Evolutionary conservation across 2,329 filamentous ascomycete species (phyloP).

Genomic region (Corniculantispora saksenae): DNA sequence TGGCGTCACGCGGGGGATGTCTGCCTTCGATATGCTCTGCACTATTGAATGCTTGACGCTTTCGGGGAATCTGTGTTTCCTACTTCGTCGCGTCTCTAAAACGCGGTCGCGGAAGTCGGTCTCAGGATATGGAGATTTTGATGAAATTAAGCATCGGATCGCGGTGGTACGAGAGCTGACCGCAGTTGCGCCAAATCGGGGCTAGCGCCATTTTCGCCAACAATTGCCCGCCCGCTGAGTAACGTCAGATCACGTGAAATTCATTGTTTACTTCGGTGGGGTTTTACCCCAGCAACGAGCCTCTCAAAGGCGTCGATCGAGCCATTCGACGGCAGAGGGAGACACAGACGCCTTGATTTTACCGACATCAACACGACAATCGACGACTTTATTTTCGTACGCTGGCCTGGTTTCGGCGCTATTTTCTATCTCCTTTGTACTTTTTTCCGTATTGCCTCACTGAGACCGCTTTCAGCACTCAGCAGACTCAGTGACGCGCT

Average conservation of each 20-base stretch:
- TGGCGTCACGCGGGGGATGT: not conserved
- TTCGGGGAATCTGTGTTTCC: too few species aligned
- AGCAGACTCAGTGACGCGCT: conserved; percentile 13
- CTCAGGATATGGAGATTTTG: conserved; percentile 3
- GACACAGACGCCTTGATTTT: conserved; percentile 3
- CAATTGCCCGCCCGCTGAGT: not conserved
- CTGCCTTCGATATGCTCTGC: not conserved
- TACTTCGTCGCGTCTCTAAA: not conserved
- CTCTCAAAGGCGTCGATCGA: conserved; percentile 6
- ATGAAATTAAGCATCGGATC: conserved; percentile 4
- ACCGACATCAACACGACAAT: conserved; percentile 6
- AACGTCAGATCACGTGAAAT: conserved; percentile 25
- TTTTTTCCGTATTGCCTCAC: conserved; percentile 18
- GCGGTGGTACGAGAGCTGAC: conserved; percentile 7
- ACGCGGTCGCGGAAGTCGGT: conserved; percentile 1
- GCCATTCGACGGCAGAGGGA: not conserved
- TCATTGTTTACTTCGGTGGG: conserved; percentile 33
- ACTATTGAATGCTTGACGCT: not conserved
- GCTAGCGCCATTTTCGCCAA: not conserved
- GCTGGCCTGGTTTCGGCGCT: not conserved
- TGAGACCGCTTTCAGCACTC: conserved; percentile 8
- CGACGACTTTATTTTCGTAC: not conserved
- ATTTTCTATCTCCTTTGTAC: conserved; percentile 23
- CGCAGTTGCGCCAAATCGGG: not conserved
- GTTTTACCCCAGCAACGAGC: conserved; percentile 31